Evolutionary conservation across 352 stramenopile species (phyloP), one percentile per base, ranked within the genome.

Genomic region (Globisporangium apiculatum): DNA sequence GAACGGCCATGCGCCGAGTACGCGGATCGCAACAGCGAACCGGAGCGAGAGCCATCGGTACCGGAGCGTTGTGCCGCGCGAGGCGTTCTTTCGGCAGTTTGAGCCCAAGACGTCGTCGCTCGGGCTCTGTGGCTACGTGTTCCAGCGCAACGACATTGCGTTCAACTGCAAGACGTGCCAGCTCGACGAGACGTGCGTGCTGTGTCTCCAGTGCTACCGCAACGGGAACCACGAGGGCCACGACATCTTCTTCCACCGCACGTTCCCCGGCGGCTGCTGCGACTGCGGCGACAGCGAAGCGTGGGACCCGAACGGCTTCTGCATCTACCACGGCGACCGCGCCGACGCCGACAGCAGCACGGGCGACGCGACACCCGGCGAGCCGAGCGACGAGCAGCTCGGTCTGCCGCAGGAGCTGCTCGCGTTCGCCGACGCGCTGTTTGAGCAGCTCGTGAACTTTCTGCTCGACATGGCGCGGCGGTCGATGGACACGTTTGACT

Each of bases 111-210:
- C 69, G 43, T 74, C 69, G 41, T 71, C 73, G 0, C 78, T 81
- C 42, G 67, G 71, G 5, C 75, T 91, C 8, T 99, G 97, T 67
- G 96, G 96, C 15, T 98, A 99, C 71, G 75, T 98, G 36, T 99
- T 99, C 67, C 84, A 97, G 60, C 79, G 91, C 5, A 97, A 97
- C 54, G 97, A 99, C 75, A 98, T 99, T 67, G 94, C 95, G 18
- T 99, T 98, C 90, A 99, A 99, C 67, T 99, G 97, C 79, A 89
- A 95, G 46, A 98, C 95, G 57, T 99, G 97, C 69, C 94, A 99
- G 66, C 87, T 91, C 10, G 97, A 99, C 71, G 79, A 93, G 61
- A 99, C 97, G 38, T 99, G 96, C 59, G 97, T 99, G 51, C 76
- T 98, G 58, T 99, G 97, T 66, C 88, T 99, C 55, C 70, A 78